A percentile compares a stretch with the other conserved stretches of the same genome.
Conservation (phyloP, 1,284 basidiomycete species). For the Inonotus hispidus region DNA sequence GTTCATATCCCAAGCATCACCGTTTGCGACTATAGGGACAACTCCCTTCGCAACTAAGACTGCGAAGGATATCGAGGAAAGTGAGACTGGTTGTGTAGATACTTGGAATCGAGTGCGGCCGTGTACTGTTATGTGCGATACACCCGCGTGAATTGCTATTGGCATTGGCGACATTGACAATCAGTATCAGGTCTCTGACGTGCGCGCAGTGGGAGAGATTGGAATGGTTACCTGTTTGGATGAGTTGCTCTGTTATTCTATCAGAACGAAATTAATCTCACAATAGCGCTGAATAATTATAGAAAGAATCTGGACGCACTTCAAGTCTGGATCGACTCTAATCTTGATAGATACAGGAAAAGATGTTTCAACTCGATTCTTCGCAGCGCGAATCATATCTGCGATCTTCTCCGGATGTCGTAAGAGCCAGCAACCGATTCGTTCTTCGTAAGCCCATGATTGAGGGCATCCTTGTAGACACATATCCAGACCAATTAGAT, state of each 20-base stretch:
- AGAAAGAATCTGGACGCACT: conserved; percentile 25
- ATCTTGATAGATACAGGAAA: conserved; percentile 58
- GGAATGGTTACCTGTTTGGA: conserved; percentile 32
- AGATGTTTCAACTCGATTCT: conserved; percentile 38
- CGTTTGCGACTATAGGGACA: conserved; percentile 51
- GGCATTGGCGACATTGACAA: neutral
- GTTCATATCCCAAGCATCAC: conserved; percentile 44
- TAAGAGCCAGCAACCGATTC: conserved; percentile 50
- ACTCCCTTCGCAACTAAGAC: conserved; percentile 40
- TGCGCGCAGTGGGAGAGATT: neutral
- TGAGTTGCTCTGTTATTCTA: conserved; percentile 42
- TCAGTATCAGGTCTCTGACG: neutral
- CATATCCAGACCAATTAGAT: neutral
- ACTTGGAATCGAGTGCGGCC: conserved; percentile 50
- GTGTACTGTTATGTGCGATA: conserved; percentile 46
- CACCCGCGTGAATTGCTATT: conserved; percentile 36
- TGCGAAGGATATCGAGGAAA: conserved; percentile 45
- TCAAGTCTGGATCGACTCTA: conserved; percentile 43
- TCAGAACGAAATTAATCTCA: neutral
- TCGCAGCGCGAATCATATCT: conserved; percentile 47
- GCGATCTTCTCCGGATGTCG: conserved; percentile 49
- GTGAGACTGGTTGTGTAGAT: conserved; percentile 43
- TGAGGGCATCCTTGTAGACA: conserved; percentile 38
- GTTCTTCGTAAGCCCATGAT: conserved; percentile 46
- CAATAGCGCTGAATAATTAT: neutral